These are phyloP conservation scores for Gaillardinia entomophila DNA, from an alignment of 805 yeast genomes.

Conservation along the genomic window DNA sequence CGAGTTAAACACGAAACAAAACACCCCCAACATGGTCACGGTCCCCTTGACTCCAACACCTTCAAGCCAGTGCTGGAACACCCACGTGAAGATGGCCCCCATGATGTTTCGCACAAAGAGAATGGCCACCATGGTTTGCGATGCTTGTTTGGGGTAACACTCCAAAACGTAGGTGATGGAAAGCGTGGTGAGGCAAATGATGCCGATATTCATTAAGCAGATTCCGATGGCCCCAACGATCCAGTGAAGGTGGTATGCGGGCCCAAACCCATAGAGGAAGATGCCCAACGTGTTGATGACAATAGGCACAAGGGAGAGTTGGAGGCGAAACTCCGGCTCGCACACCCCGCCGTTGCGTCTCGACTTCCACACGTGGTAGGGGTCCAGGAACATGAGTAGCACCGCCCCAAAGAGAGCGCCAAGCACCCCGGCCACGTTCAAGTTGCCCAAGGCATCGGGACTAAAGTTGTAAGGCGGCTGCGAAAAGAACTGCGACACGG, in stretches of 20 bases:
- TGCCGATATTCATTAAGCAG: constrained; percentile 1
- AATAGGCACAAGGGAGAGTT: not conserved
- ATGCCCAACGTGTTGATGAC: constrained; percentile 1
- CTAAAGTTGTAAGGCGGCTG: constrained; percentile 49
- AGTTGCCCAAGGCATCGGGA: constrained; percentile 9
- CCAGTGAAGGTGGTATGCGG: not conserved
- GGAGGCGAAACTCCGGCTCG: constrained; percentile 1
- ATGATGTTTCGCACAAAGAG: constrained; percentile 3
- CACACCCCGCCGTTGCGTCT: not conserved
- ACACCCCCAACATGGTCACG: constrained; percentile 2
- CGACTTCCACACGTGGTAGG: not conserved
- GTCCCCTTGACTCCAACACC: constrained; percentile 2
- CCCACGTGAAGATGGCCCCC: constrained; percentile 2
- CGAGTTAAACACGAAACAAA: constrained; percentile 2
- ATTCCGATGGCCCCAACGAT: constrained; percentile 4
- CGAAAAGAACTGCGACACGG: constrained; percentile 38
- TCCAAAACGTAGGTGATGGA: constrained; percentile 2
- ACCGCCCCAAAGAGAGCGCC: not conserved
- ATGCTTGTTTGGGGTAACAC: constrained; percentile 3
- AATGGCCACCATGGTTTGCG: constrained; percentile 1
- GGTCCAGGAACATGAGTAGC: not conserved
- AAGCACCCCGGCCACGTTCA: not conserved
- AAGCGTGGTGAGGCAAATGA: not conserved
- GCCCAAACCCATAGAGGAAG: not conserved
- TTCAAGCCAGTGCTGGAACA: constrained; percentile 3